These are phyloP conservation scores for Fraxinus xanthoxyloides DNA, from an alignment of 305 asterid genomes.

Conservation along the genomic window DNA sequence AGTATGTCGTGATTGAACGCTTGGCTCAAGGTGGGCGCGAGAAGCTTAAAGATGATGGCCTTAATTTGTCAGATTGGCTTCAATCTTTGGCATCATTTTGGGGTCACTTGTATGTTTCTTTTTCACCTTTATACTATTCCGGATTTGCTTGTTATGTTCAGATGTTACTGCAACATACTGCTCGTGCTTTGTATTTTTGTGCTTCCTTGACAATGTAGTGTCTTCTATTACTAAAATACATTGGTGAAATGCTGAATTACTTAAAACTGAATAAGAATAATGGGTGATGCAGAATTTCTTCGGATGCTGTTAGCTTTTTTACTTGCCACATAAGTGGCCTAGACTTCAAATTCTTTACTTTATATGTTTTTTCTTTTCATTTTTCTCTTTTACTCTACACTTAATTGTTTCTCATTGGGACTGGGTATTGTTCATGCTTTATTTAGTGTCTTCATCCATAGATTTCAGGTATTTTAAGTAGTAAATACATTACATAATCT, in stretches of 20 bases:
- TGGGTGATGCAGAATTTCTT: slow-evolving; percentile 6
- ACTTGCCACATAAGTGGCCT: slow-evolving; percentile 12
- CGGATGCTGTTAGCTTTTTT: not conserved
- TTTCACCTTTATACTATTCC: slow-evolving; percentile 27
- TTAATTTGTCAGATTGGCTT: slow-evolving; percentile 98
- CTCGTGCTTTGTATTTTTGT: not conserved
- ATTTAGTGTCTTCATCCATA: slow-evolving; percentile 4
- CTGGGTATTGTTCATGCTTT: slow-evolving; percentile 18
- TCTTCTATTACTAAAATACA: slow-evolving; percentile 14
- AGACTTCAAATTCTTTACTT: slow-evolving; percentile 11
- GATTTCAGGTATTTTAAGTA: slow-evolving; percentile 18
- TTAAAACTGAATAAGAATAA: slow-evolving; percentile 8
- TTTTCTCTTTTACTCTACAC: slow-evolving; percentile 6
- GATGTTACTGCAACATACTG: slow-evolving; percentile 12
- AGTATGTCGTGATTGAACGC: slow-evolving; percentile 96
- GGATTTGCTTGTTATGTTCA: slow-evolving; percentile 19
- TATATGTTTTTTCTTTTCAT: not conserved
- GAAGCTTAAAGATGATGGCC: slow-evolving; percentile 98
- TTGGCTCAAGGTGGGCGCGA: slow-evolving; percentile 97
- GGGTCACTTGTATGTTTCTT: slow-evolving; percentile 94
- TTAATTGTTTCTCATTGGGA: slow-evolving; percentile 16
- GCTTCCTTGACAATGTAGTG: slow-evolving; percentile 23
- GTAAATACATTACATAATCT: slow-evolving; percentile 22
- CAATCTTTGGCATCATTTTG: slow-evolving; percentile 98
- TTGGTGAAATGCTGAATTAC: slow-evolving; percentile 12